These are phyloP conservation scores for Daldinia sp. DNA, from an alignment of 2,329 filamentous ascomycete genomes.

Conservation along the genomic window DNA sequence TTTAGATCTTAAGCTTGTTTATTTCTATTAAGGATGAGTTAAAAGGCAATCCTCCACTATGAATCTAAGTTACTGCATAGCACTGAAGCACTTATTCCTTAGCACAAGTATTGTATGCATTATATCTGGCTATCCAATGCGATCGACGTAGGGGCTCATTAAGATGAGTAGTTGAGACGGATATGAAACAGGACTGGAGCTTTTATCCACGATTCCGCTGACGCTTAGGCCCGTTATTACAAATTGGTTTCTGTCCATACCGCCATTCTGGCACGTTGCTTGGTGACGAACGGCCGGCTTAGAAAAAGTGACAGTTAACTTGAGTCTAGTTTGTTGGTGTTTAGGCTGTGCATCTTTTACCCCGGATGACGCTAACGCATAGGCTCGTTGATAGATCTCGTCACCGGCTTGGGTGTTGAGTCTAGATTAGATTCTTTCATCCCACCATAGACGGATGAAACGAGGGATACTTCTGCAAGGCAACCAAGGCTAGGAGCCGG, in stretches of 20 bases:
- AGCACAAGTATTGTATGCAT: conserved; percentile 3
- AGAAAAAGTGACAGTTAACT: conserved; percentile 10
- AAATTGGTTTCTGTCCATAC: conserved; percentile 22
- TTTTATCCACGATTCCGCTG: conserved; percentile 15
- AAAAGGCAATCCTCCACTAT: conserved; percentile 1
- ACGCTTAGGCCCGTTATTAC: conserved; percentile 40
- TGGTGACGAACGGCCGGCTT: conserved; percentile 6
- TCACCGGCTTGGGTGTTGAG: conserved; percentile 20
- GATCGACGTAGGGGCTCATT: conserved; percentile 17
- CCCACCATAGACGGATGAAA: conserved; percentile 36
- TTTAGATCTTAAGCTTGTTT: conserved; percentile 23
- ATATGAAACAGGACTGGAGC: conserved; percentile 44
- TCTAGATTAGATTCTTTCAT: conserved; percentile 16
- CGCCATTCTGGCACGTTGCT: background rate
- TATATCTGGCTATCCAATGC: conserved; percentile 20
- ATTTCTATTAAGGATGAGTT: conserved; percentile 9
- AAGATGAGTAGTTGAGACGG: conserved; percentile 43
- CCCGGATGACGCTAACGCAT: conserved; percentile 28
- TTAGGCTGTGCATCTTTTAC: conserved; percentile 18
- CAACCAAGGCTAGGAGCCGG: conserved; percentile 14
- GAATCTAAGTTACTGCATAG: conserved; percentile 1
- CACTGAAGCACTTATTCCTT: conserved; percentile 12
- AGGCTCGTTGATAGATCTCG: conserved; percentile 12
- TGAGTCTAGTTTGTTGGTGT: conserved; percentile 7
- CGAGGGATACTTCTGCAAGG: conserved; percentile 24